phyloP scores from a whole-genome alignment of 2,329 filamentous ascomycete genomes.

The Leptographium galeiforme region DNA sequence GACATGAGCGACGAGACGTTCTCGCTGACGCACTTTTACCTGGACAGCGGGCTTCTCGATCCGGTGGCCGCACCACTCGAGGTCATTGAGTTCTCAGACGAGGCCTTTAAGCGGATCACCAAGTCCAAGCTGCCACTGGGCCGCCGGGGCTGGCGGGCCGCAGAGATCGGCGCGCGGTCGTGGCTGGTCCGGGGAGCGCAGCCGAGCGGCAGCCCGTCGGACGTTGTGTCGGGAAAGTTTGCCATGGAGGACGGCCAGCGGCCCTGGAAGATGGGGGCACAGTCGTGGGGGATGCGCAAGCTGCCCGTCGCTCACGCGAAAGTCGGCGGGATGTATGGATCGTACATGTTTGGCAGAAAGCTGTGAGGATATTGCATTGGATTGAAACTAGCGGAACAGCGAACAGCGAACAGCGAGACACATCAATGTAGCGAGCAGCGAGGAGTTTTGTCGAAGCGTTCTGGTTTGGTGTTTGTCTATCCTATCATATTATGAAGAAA shows the following conservation, averaged over 20 bases:
- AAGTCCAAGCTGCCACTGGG: slow-evolving; percentile 48
- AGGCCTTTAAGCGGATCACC: slow-evolving; percentile 50
- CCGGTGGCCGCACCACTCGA: slow-evolving; percentile 52
- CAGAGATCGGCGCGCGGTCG: slow-evolving; percentile 51
- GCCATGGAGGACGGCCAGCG: slow-evolving; percentile 32
- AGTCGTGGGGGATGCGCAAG: slow-evolving; percentile 79
- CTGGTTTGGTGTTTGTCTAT: too few species aligned
- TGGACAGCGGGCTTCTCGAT: slow-evolving; percentile 42
- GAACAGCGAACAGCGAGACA: too few species aligned
- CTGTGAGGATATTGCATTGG: slow-evolving; percentile 22
- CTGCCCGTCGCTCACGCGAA: slow-evolving; percentile 84
- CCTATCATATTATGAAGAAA: too few species aligned
- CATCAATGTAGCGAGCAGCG: too few species aligned
- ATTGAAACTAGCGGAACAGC: too few species aligned
- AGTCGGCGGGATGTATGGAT: slow-evolving; percentile 86
- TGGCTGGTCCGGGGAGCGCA: slow-evolving; percentile 51
- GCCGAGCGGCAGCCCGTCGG: slow-evolving; percentile 25
- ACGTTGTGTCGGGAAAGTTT: slow-evolving; percentile 3
- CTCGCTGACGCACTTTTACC: slow-evolving; percentile 37
- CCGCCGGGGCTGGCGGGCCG: slow-evolving; percentile 55
- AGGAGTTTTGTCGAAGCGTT: too few species aligned
- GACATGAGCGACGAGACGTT: slow-evolving; percentile 53
- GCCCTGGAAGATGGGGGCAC: slow-evolving; percentile 73
- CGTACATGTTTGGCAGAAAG: slow-evolving; percentile 49
- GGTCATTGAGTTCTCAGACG: slow-evolving; percentile 62